Percentiles rank a stretch among this genome's conserved stretches.
Evolutionary conservation across 768 basidiomycete species (phyloP).

Genomic region (Pulveroboletus sp.): DNA sequence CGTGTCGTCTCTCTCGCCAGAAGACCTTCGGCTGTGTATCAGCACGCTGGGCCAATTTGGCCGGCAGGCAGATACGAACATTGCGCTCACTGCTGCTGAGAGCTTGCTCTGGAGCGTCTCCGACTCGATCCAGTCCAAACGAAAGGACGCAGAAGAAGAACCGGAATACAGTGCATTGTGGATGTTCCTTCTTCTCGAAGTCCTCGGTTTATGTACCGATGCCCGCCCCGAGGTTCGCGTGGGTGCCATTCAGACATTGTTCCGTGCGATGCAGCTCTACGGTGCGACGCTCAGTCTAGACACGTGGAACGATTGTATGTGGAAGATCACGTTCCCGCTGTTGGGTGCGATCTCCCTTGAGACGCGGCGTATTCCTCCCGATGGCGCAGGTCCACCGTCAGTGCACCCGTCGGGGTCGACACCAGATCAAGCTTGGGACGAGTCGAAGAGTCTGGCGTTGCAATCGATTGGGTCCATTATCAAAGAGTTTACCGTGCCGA

Average conservation of each 20-base stretch:
- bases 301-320: conserved; percentile 90
- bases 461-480: conserved; percentile 82
- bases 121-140: conserved; percentile 86
- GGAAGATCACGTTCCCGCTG: conserved; percentile 86
- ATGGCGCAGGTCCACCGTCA: conserved; percentile 9
- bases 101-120: conserved; percentile 95
- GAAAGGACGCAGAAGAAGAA: conserved; percentile 57
- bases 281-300: conserved; percentile 76
- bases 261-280: conserved; percentile 90
- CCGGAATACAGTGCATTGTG: conserved; percentile 81
- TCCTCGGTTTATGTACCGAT: conserved; percentile 80
- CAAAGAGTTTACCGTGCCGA: conserved; percentile 68
- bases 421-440: conserved; percentile 64
- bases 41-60: conserved; percentile 89
- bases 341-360: conserved; percentile 62
- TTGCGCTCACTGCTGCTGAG: conserved; percentile 89
- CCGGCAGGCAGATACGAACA: conserved; percentile 90
- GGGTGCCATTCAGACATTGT: conserved; percentile 92
- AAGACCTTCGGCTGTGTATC: conserved; percentile 85
- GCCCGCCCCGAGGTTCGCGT: conserved; percentile 82
- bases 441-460: conserved; percentile 81
- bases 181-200: conserved; percentile 85
- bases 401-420: conserved; percentile 9
- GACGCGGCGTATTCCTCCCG: conserved; percentile 38
- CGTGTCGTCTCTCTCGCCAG: conserved; percentile 71